A percentile compares a stretch with the other conserved stretches of the same genome.
These are phyloP conservation scores for Nemania abortiva DNA, from an alignment of 2,329 filamentous ascomycete genomes.

Conservation along the genomic window DNA sequence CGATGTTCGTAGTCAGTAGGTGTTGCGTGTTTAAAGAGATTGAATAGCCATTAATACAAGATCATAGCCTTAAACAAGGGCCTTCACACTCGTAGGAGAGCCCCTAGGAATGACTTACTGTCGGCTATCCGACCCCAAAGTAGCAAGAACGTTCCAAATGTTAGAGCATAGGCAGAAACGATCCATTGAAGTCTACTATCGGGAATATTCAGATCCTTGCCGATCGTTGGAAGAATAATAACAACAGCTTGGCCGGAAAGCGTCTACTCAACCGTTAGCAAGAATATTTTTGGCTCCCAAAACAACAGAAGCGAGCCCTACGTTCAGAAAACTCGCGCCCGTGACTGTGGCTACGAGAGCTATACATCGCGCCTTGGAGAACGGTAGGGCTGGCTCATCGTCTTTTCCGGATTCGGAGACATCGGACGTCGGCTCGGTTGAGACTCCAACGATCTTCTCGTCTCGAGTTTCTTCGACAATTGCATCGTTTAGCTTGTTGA, in stretches of 20 bases:
- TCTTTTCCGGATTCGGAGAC: conserved; percentile 37
- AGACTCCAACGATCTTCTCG: conserved; percentile 3
- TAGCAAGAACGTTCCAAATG: conserved; percentile 76
- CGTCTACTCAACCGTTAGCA: conserved; percentile 56
- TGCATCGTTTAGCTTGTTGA: conserved; percentile 5
- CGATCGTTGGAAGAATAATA: conserved; percentile 73
- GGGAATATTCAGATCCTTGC: conserved; percentile 66
- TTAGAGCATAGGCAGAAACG: conserved; percentile 73
- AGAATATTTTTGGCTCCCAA: not conserved
- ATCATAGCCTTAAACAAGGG: not conserved
- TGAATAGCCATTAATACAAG: not conserved
- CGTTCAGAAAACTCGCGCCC: conserved; percentile 68
- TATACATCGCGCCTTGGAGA: conserved; percentile 66
- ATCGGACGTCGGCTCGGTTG: conserved; percentile 29
- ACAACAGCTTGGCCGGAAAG: conserved; percentile 70
- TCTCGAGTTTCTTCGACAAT: conserved; percentile 8
- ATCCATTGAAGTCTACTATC: conserved; percentile 73
- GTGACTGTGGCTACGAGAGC: conserved; percentile 67
- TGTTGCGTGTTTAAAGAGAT: not conserved
- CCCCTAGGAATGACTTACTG: conserved; percentile 15
- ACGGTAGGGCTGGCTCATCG: conserved; percentile 45
- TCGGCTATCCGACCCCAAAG: conserved; percentile 77
- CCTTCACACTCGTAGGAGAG: not conserved
- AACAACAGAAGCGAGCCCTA: conserved; percentile 44
- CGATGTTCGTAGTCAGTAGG: conserved; percentile 4